phyloP scores from a whole-genome alignment of 306 rosid genomes.

The Fragaria vesca region DNA sequence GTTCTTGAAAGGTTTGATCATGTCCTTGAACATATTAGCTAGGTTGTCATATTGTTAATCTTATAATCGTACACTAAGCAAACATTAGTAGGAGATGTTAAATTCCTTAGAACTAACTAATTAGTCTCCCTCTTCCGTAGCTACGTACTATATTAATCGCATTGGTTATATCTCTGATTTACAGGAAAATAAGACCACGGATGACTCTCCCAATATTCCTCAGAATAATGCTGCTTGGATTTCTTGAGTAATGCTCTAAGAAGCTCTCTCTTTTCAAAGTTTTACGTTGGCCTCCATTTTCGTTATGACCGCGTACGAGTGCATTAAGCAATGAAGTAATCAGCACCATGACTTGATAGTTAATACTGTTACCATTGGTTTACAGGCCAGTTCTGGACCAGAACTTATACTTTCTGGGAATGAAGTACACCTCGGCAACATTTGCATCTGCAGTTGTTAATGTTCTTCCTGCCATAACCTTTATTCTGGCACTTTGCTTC shows the following conservation, averaged over 20 bases:
- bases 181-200: conserved; percentile 87
- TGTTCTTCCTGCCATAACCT: conserved; percentile 90
- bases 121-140: background rate
- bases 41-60: background rate
- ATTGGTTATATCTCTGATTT: background rate
- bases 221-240: conserved; percentile 71
- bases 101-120: background rate
- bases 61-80: background rate
- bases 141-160: background rate
- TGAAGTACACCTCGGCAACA: conserved; percentile 90
- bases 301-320: background rate
- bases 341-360: background rate
- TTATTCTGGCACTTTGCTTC: conserved; percentile 85
- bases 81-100: background rate
- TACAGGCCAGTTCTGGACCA: conserved; percentile 98
- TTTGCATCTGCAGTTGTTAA: conserved; percentile 78
- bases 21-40: background rate
- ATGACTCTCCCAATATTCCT: conserved; percentile 88
- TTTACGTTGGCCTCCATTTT: background rate
- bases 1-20: conserved; percentile 65
- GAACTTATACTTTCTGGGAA: conserved; percentile 84
- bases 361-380: background rate
- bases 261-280: background rate
- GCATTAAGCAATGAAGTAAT: background rate
- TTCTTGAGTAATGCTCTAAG: conserved; percentile 75